Conservation (phyloP, 352 stramenopile species). For the Blastocystis sp. region DNA sequence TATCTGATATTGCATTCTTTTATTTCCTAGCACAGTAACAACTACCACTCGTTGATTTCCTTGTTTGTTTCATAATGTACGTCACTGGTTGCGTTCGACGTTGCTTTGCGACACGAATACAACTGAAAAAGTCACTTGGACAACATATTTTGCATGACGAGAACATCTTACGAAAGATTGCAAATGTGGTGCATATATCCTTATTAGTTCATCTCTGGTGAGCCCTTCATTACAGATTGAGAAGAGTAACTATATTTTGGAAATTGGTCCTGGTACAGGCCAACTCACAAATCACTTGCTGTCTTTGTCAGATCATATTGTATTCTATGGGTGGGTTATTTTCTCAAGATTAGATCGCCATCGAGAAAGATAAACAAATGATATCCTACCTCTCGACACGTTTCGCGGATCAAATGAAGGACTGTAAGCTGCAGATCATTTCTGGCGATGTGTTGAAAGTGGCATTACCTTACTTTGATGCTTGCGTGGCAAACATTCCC, state of each 20-base stretch:
- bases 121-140: constrained; percentile 49
- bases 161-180: not conserved
- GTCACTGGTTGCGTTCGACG: not conserved
- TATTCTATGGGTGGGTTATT: not conserved
- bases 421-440: not conserved
- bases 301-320: not conserved
- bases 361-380: constrained; percentile 35
- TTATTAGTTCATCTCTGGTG: not conserved
- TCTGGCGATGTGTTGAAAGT: not conserved
- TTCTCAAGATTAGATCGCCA: not conserved
- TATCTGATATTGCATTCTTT: not conserved
- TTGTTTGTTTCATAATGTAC: constrained; percentile 31
- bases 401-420: not conserved
- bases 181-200: not conserved
- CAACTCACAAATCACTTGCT: constrained; percentile 43
- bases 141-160: constrained; percentile 39
- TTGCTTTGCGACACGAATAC: not conserved
- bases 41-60: not conserved
- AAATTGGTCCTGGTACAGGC: constrained; percentile 32
- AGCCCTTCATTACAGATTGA: not conserved
- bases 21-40: constrained; percentile 46
- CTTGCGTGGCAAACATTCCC: constrained; percentile 30
- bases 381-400: not conserved
- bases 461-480: not conserved
- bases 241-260: not conserved